Base-by-base conservation (phyloP, 1,284 basidiomycete species). In the Cutaneotrichosporon sp. region DNA sequence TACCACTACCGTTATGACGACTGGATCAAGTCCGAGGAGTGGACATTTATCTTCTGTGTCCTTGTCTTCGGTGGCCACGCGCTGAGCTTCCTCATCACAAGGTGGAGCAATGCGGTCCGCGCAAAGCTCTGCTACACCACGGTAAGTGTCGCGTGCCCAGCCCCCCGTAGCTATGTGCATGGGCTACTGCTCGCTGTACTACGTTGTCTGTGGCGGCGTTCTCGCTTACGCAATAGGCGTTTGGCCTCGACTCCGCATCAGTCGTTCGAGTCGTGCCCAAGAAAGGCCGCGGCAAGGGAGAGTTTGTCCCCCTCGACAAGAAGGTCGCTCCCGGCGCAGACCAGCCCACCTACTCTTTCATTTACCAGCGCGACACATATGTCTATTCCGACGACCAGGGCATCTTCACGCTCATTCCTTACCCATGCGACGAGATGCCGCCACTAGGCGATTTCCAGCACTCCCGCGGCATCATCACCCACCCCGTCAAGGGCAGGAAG, bases 321-420 rank as follows among this genome's bases (percentile, higher is more conserved):
- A 85, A 84, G 63, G 75, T 79, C 52, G 74, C 64, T 49, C 72
- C 71, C 74, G 49, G 82, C 83, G 61, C 76, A 75, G 54, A 52
- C 47, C 41, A 67, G 22, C 77, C 79, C 46, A 83, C 84, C 1
- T 88, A 88, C 71, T 88, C 86, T 16, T 97, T 99, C 80, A 87
- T 81, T 72, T 98, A 97, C 74, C 93, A 98, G 75, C 85, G 88
- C 50, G 94, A 99, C 77, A 92, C 90, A 45, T 98, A 97, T 72
- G 82, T 90, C 51, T 83, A 87, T 43, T 32, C 37, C 38, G 25
- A 88, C 39, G 55, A 49, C 22, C 4, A 33, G 17, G 82, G 86
- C 50, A 80, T 80, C 0, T 98, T 99, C 76, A 79, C 82, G 5
- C 85, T 83, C 22, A 83, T 97, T 17, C 87, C 90, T 0, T 99